phyloP scores from a whole-genome alignment of 495 filamentous ascomycete genomes.

The Hypomontagnella submonticulosa region DNA sequence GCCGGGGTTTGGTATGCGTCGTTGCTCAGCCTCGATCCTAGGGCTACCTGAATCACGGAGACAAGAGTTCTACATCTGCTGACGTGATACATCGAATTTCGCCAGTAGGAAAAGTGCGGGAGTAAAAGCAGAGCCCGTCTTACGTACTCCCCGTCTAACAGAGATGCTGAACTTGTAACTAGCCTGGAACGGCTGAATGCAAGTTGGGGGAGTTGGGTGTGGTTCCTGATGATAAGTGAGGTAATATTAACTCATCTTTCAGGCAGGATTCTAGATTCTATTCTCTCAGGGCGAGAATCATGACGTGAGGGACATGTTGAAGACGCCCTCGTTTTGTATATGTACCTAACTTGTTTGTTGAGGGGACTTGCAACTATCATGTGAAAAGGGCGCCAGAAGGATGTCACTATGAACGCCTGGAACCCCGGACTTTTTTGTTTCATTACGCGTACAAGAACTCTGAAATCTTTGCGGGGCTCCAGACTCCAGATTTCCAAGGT shows the following conservation, averaged over 20 bases:
- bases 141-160: conserved; percentile 25
- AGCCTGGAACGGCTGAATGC: conserved; percentile 43
- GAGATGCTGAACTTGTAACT: conserved; percentile 13
- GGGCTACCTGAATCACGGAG: conserved; percentile 26
- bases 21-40: conserved; percentile 45
- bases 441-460: conserved; percentile 31
- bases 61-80: conserved; percentile 23
- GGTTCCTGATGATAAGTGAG: conserved; percentile 35
- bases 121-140: conserved; percentile 20
- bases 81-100: conserved; percentile 39
- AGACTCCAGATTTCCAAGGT: conserved; percentile 28
- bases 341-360: not conserved
- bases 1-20: not conserved
- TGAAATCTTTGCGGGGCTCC: conserved; percentile 39
- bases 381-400: conserved; percentile 18
- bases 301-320: conserved; percentile 27
- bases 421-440: conserved; percentile 36
- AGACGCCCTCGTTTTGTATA: not conserved
- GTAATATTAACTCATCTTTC: conserved; percentile 11
- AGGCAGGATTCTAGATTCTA: not conserved
- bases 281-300: conserved; percentile 8
- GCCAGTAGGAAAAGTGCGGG: conserved; percentile 8
- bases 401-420: conserved; percentile 4
- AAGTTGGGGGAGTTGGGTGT: conserved; percentile 10
- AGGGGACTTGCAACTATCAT: conserved; percentile 7